These are phyloP conservation scores for Phytopythium delawarense DNA, from an alignment of 352 stramenopile genomes.

Conservation along the genomic window DNA sequence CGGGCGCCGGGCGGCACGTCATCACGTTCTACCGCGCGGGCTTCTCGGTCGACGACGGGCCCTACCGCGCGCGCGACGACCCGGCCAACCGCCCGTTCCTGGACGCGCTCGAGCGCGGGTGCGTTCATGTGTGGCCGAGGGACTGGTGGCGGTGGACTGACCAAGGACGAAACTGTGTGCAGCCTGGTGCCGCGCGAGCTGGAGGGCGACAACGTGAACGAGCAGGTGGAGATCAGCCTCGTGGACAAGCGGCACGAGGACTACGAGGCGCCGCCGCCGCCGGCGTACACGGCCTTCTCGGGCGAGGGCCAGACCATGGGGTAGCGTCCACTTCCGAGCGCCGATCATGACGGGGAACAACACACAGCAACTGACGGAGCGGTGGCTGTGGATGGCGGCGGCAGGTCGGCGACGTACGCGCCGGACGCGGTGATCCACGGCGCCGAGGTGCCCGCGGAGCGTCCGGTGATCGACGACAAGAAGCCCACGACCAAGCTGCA, in stretches of 20 bases:
- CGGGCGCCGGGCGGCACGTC: conserved; percentile 39
- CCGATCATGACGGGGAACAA: background rate
- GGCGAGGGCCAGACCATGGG: conserved; percentile 82
- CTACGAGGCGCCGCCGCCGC: conserved; percentile 59
- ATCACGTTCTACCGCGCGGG: conserved; percentile 86
- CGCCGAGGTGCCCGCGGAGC: conserved; percentile 25
- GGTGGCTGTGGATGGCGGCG: conserved; percentile 10
- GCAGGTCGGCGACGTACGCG: conserved; percentile 33
- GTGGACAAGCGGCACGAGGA: conserved; percentile 86
- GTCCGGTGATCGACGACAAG: conserved; percentile 78
- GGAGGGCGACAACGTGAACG: conserved; percentile 57
- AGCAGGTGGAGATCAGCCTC: conserved; percentile 78
- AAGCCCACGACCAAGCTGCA: conserved; percentile 86
- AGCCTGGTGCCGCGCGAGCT: conserved; percentile 73
- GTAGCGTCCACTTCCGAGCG: conserved; percentile 6
- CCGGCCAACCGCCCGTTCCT: conserved; percentile 73
- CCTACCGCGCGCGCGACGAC: conserved; percentile 70
- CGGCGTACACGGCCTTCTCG: conserved; percentile 85
- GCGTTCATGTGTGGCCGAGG: background rate
- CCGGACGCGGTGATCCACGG: conserved; percentile 46
- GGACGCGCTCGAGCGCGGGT: conserved; percentile 75
- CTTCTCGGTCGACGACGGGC: conserved; percentile 79
- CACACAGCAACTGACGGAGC: background rate
- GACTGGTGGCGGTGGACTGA: background rate
- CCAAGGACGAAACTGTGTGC: background rate